A percentile compares a stretch with the other conserved stretches of the same genome.
Evolutionary conservation across 176 grass and related monocot species (phyloP).

Genomic region (Aegilops tauschii): DNA sequence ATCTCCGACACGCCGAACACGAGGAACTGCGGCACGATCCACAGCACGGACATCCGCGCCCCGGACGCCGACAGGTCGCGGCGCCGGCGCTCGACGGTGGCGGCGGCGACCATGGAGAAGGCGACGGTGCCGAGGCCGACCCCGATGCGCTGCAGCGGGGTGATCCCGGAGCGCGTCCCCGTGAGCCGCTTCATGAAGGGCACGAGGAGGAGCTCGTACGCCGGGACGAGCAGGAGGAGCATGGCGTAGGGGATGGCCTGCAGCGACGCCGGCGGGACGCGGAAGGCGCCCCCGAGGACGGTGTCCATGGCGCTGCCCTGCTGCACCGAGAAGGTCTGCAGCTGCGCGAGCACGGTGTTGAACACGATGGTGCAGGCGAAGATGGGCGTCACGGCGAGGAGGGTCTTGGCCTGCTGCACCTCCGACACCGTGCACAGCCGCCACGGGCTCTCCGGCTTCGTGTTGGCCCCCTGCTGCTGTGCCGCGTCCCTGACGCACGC

Average conservation of each 20-base stretch:
- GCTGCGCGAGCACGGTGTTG: constrained; percentile 96
- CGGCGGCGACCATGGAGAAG: constrained; percentile 86
- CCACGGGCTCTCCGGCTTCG: constrained; percentile 71
- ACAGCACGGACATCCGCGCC: constrained; percentile 54
- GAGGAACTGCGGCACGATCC: constrained; percentile 93
- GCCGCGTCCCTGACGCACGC: constrained; percentile 53
- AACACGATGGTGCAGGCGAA: constrained; percentile 98
- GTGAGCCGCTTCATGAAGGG: constrained; percentile 59
- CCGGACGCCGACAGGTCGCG: constrained; percentile 25
- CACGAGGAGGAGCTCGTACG: constrained; percentile 73
- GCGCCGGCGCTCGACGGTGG: constrained; percentile 62
- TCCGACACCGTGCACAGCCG: constrained; percentile 60
- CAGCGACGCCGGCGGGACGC: constrained; percentile 80
- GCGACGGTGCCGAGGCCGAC: constrained; percentile 69
- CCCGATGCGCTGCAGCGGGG: constrained; percentile 83
- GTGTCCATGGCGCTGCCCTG: constrained; percentile 92
- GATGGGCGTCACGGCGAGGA: constrained; percentile 90
- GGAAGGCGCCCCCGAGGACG: constrained; percentile 53
- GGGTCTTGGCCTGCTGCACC: constrained; percentile 79
- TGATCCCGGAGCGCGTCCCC: constrained; percentile 56
- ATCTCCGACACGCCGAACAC: constrained; percentile 94
- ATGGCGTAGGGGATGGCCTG: constrained; percentile 90
- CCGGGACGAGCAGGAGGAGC: constrained; percentile 72
- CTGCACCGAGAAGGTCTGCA: constrained; percentile 98
- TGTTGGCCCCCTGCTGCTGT: constrained; percentile 27